Evolutionary conservation across 352 stramenopile genomes (phyloP), one percentile per base, ranked within the genome.

Genomic region (Aphanomyces euteiches): DNA sequence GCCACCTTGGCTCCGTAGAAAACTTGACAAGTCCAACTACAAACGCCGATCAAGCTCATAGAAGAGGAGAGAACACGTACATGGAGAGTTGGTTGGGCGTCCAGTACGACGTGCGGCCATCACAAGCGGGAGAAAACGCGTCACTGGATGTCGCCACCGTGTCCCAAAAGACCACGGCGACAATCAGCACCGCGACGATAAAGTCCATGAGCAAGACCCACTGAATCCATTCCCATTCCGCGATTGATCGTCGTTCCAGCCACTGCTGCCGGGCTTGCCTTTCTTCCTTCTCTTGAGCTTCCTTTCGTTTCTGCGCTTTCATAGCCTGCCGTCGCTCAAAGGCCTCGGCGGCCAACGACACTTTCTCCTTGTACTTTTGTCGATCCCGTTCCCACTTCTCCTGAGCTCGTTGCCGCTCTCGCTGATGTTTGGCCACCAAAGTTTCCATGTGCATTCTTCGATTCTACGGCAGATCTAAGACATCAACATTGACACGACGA

Each of bases 111-210:
- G 82, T 57, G 85, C 88, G 48, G 90, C 66, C 37, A 90, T 80
- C 40, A 79, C 78, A 37, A 88, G 67, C 36, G 89, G 80, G 2
- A 75, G 78, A 61, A 13, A 61, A 37, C 13, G 12, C 17, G 7
- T 39, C 21, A 7, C 15, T 19, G 5, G 54, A 61, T 7, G 54
- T 40, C 10, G 43, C 43, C 19, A 93, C 40, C 61, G 80, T 89
- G 28, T 92, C 84, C 38, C 89, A 89, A 66, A 92, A 93, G 21
- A 91, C 84, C 39, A 92, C 73, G 12, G 73, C 81, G 80, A 90
- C 87, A 37, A 90, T 84, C 28, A 92, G 67, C 38, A 90, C 66
- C 45, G 92, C 82, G 6, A 93, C 74, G 7, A 93, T 48, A n/a
- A 90, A 74, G 54, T 93, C 80, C 4, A 82, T 7, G 7, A 37